Evolutionary conservation across 768 basidiomycete species (phyloP).

Genomic region (Panaeolus cyanescens): DNA sequence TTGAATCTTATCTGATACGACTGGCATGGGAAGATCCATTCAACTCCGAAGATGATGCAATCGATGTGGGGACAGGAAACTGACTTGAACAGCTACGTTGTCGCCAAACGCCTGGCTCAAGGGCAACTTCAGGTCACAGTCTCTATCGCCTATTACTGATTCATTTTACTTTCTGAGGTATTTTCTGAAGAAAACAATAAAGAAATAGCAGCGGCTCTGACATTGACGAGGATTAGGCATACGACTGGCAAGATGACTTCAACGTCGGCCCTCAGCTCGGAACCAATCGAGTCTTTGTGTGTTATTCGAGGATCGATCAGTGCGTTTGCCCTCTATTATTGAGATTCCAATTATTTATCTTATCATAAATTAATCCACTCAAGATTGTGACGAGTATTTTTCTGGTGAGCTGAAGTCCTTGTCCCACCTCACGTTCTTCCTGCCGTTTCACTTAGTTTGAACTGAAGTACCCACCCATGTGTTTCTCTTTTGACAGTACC

Average conservation of each 20-base stretch:
- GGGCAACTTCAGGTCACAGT: too few relatives aligned
- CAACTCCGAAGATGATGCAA: too few relatives aligned
- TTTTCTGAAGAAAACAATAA: too few relatives aligned
- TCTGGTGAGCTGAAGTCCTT: slow-evolving; percentile 34
- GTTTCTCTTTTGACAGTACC: slow-evolving; percentile 36
- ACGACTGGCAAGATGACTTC: background rate
- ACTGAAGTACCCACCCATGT: background rate
- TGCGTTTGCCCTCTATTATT: slow-evolving; percentile 23
- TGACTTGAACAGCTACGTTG: too few relatives aligned
- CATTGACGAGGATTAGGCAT: too few relatives aligned
- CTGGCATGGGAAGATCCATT: too few relatives aligned
- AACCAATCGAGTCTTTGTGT: slow-evolving; percentile 22
- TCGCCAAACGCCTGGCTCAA: too few relatives aligned
- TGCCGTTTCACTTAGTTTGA: background rate
- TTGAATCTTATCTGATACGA: too few relatives aligned
- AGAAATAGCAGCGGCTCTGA: too few relatives aligned
- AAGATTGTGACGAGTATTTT: slow-evolving; percentile 63
- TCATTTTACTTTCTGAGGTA: too few relatives aligned
- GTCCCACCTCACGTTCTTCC: background rate
- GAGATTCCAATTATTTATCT: slow-evolving; percentile 4
- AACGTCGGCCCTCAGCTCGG: background rate
- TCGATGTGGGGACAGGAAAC: too few relatives aligned
- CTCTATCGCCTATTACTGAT: too few relatives aligned
- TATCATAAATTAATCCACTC: background rate
- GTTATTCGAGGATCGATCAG: slow-evolving; percentile 53